phyloP scores from a whole-genome alignment of 1,139 yeast species.

The Taphrina populina region DNA sequence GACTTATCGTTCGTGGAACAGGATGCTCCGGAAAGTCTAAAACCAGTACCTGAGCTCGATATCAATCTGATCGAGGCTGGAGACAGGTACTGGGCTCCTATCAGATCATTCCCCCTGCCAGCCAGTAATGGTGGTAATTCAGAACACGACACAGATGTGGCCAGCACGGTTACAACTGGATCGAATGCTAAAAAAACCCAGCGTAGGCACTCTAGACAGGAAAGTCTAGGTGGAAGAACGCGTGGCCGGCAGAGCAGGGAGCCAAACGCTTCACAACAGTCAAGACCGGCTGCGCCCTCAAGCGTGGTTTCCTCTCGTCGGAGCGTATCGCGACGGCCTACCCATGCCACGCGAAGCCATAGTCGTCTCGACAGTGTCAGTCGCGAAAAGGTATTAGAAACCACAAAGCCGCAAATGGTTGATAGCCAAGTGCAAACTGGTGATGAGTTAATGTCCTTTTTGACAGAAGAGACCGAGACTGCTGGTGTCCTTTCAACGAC shows the following conservation, averaged over 20 bases:
- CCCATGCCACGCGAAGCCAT: conserved; percentile 8
- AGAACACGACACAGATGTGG: not conserved
- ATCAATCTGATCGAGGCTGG: not conserved
- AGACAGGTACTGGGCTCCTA: conserved; percentile 26
- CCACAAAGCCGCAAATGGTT: conserved; percentile 8
- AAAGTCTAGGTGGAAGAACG: conserved; percentile 7
- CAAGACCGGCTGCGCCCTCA: conserved; percentile 3
- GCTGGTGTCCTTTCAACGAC: not conserved
- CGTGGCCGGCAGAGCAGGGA: not conserved
- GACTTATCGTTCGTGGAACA: conserved; percentile 4
- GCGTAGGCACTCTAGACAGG: conserved; percentile 6
- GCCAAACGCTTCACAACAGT: not conserved
- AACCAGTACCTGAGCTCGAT: conserved; percentile 3
- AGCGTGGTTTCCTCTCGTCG: not conserved
- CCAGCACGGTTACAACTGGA: not conserved
- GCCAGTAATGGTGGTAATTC: not conserved
- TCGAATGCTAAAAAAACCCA: not conserved
- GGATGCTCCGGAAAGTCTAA: not conserved
- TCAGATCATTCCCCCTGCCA: conserved; percentile 22
- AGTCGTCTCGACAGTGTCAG: not conserved
- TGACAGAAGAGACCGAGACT: conserved; percentile 7
- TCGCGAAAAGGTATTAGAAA: not conserved
- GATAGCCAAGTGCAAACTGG: conserved; percentile 29
- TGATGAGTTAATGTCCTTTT: conserved; percentile 5
- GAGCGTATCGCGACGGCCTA: conserved; percentile 3